Evolutionary conservation across 805 yeast genomes (phyloP).

Genomic region (Ogataea ganodermae): DNA sequence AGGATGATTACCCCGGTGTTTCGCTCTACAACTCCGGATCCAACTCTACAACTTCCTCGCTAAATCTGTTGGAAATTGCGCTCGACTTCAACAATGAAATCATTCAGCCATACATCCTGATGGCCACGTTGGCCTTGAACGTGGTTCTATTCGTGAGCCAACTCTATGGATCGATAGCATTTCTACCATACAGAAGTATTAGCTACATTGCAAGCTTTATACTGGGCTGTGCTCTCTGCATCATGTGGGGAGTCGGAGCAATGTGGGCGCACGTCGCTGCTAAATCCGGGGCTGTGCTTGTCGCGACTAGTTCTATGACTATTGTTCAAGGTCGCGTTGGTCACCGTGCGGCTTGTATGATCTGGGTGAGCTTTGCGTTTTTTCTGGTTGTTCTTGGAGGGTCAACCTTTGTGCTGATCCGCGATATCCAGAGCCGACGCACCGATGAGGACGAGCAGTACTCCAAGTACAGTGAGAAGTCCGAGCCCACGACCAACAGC

Average conservation of each 20-base stretch:
- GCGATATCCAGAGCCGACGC: constrained; percentile 31
- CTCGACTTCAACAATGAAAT: constrained; percentile 44
- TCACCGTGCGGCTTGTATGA: constrained; percentile 53
- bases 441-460: background rate
- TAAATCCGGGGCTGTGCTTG: constrained; percentile 43
- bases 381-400: constrained; percentile 43
- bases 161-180: constrained; percentile 49
- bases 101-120: constrained; percentile 56
- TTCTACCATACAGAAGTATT: constrained; percentile 43
- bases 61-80: constrained; percentile 53
- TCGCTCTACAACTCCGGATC: constrained; percentile 36
- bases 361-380: constrained; percentile 62
- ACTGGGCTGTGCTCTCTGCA: constrained; percentile 39
- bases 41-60: constrained; percentile 33
- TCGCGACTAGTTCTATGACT: constrained; percentile 52
- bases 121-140: constrained; percentile 48
- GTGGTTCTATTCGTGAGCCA: constrained; percentile 42
- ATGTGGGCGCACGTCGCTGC: constrained; percentile 65
- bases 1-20: constrained; percentile 33
- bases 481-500: background rate
- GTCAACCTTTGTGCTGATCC: constrained; percentile 36
- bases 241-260: constrained; percentile 66
- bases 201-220: constrained; percentile 33
- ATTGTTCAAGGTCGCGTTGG: constrained; percentile 49
- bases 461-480: background rate